Percentiles rank a stretch among this genome's conserved stretches.
phyloP scores from a whole-genome alignment of 495 filamentous ascomycete species.

The Neurospora cerealis region DNA sequence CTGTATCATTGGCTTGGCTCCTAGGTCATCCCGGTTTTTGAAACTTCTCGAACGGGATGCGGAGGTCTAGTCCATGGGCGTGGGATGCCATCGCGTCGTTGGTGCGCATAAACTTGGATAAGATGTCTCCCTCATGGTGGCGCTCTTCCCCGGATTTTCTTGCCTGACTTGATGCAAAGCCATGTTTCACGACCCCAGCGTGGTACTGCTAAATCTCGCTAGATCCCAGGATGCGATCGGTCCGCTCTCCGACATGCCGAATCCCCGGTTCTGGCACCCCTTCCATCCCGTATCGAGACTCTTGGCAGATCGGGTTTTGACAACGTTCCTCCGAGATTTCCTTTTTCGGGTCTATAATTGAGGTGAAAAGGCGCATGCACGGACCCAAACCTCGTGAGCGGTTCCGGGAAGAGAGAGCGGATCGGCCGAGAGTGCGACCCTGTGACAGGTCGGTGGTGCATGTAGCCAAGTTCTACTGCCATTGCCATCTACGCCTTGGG shows the following conservation, averaged over 20 bases:
- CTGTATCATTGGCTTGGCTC: neutral
- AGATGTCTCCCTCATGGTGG: neutral
- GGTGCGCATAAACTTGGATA: neutral
- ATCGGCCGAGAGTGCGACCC: neutral
- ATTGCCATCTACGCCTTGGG: neutral
- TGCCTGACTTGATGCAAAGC: neutral
- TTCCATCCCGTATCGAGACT: neutral
- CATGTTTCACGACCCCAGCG: neutral
- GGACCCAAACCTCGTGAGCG: neutral
- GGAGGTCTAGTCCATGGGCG: conserved; percentile 1
- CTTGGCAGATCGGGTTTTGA: neutral
- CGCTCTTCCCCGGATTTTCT: neutral
- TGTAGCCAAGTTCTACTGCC: neutral
- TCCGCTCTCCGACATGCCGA: neutral
- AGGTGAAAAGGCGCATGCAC: neutral
- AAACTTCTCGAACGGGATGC: conserved; percentile 10
- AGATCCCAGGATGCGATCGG: neutral
- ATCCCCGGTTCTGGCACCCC: neutral
- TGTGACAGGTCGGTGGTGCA: neutral
- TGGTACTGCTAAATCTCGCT: neutral
- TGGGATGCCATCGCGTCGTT: neutral
- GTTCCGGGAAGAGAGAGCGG: neutral
- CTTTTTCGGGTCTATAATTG: neutral
- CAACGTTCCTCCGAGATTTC: neutral
- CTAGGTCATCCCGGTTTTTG: neutral